These are phyloP conservation scores for Penicillium fuscoglaucum DNA, from an alignment of 2,329 filamentous ascomycete species.

Conservation along the genomic window DNA sequence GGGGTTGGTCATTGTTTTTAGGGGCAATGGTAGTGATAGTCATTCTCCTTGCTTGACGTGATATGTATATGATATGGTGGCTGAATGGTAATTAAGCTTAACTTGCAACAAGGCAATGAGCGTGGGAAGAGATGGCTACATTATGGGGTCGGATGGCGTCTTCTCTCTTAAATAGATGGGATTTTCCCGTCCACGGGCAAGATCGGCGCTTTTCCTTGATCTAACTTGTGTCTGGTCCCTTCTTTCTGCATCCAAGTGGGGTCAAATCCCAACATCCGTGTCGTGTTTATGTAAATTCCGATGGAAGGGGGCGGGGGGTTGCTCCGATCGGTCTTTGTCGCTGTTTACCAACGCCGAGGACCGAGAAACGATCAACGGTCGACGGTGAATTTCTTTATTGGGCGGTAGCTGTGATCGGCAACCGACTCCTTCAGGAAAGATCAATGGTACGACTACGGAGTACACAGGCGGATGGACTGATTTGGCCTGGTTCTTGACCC, in stretches of 20 bases:
- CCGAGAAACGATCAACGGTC: background rate
- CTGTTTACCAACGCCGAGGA: background rate
- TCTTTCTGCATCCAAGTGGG: background rate
- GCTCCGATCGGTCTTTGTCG: background rate
- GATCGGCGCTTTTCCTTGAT: background rate
- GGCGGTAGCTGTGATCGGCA: background rate
- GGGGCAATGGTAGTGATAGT: background rate
- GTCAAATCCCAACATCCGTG: too few species aligned
- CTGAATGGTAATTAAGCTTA: constrained; percentile 8
- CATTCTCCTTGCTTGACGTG: background rate
- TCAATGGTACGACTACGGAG: background rate
- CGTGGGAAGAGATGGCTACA: background rate
- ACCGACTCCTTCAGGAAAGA: background rate
- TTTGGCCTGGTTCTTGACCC: too few species aligned
- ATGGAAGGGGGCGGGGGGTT: background rate
- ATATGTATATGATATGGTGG: background rate
- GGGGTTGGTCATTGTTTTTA: background rate
- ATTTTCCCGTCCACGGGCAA: background rate
- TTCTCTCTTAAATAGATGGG: constrained; percentile 5
- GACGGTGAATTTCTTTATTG: background rate
- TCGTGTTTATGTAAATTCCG: background rate
- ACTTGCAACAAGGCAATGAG: background rate
- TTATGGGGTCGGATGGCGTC: constrained; percentile 6
- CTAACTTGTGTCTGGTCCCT: background rate
- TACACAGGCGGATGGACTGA: too few species aligned